phyloP scores from a whole-genome alignment of 371 early-diverging fungal genomes.

The Capillidium heterosporum region DNA sequence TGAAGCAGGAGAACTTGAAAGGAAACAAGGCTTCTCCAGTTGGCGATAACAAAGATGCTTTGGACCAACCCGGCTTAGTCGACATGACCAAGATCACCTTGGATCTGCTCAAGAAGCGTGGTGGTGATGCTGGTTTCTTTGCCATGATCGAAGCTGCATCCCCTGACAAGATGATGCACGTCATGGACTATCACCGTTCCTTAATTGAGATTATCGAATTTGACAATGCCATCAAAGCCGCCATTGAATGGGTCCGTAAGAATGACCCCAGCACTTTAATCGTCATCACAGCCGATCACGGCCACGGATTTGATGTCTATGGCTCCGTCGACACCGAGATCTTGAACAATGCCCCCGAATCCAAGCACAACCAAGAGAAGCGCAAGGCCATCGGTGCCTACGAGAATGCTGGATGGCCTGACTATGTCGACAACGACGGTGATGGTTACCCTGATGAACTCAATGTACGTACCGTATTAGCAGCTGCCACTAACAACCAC shows the following conservation, averaged over 20 bases:
- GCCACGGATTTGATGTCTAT: constrained; percentile 51
- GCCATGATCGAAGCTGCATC: constrained; percentile 60
- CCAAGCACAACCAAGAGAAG: constrained; percentile 19
- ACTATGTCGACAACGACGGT: constrained; percentile 33
- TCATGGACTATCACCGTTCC: constrained; percentile 47
- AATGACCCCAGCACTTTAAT: constrained; percentile 43
- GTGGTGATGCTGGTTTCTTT: constrained; percentile 49
- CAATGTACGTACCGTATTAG: constrained; percentile 31
- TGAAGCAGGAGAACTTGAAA: constrained; percentile 30
- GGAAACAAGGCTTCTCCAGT: constrained; percentile 25
- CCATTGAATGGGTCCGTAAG: constrained; percentile 33
- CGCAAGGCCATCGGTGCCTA: constrained; percentile 44
- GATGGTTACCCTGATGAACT: constrained; percentile 50
- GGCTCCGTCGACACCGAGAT: constrained; percentile 39
- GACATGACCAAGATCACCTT: constrained; percentile 48
- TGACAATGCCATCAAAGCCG: constrained; percentile 42
- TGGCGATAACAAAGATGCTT: constrained; percentile 25
- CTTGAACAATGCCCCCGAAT: constrained; percentile 13
- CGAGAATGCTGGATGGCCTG: constrained; percentile 44
- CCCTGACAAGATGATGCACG: constrained; percentile 51
- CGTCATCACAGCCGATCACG: constrained; percentile 52
- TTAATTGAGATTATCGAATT: constrained; percentile 49
- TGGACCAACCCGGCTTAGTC: constrained; percentile 45
- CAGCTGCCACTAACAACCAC: constrained; percentile 36
- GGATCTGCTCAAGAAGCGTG: constrained; percentile 35